Percentiles rank a stretch among this genome's conserved stretches.
These are phyloP conservation scores for Aureobasidium mangrovei DNA, from an alignment of 2,329 filamentous ascomycete species.

Conservation along the genomic window DNA sequence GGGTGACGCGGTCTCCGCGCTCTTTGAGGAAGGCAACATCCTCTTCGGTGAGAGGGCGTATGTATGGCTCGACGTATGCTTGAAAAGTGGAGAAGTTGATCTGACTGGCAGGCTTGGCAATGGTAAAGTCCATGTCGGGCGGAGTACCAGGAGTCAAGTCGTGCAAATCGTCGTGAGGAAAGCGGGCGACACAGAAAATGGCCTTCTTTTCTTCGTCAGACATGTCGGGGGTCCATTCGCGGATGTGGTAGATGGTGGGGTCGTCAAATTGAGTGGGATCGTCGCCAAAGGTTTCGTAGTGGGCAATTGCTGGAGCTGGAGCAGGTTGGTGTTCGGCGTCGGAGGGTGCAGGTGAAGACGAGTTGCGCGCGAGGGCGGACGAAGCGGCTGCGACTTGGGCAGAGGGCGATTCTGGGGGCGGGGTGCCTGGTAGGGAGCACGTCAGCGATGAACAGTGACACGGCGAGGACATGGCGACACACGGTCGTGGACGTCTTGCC, in stretches of 20 bases:
- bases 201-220: slow-evolving; percentile 74
- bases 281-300: slow-evolving; percentile 78
- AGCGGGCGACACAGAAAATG: slow-evolving; percentile 79
- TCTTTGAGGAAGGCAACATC: slow-evolving; percentile 90
- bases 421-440: slow-evolving; percentile 18
- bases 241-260: slow-evolving; percentile 90
- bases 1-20: slow-evolving; percentile 66
- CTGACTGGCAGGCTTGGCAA: slow-evolving; percentile 84
- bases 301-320: slow-evolving; percentile 53
- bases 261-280: slow-evolving; percentile 87
- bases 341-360: slow-evolving; percentile 51
- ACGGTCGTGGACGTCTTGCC: slow-evolving; percentile 51
- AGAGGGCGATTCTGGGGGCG: slow-evolving; percentile 25
- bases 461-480: slow-evolving; percentile 22
- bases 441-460: neutral
- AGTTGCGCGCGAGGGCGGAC: slow-evolving; percentile 47
- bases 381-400: slow-evolving; percentile 20
- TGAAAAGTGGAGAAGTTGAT: slow-evolving; percentile 90
- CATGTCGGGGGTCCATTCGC: slow-evolving; percentile 64
- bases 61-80: slow-evolving; percentile 86
- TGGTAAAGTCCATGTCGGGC: slow-evolving; percentile 93
- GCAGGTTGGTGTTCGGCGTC: slow-evolving; percentile 50
- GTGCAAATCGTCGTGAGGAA: slow-evolving; percentile 69
- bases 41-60: slow-evolving; percentile 81
- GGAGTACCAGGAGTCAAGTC: slow-evolving; percentile 82